Base-by-base conservation (phyloP, 2,329 filamentous ascomycete species). In the Venturia pyrina region DNA sequence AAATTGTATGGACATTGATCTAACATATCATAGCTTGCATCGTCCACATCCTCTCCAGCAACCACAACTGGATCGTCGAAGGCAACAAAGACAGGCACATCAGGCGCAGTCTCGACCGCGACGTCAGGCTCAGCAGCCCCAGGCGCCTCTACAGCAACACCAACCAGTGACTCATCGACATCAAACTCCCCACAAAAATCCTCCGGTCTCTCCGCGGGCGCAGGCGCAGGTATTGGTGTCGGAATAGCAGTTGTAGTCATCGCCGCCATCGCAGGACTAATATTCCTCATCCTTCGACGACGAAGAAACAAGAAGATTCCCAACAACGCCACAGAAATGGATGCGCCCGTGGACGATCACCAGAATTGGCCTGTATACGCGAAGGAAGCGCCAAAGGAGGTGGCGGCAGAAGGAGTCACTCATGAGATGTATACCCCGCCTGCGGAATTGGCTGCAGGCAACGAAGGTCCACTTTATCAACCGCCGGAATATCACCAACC, bases 161-260 rank as follows among this genome's bases (percentile, higher is more conserved):
- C 62, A 53, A 40, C 62, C 50, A 17, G 48, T 43, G 40, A 19
- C 50, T 11, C 32, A 15, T 57, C 48, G 17, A 2, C 63, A 6
- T 6, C 63, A 8, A 65, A 46, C 50, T 28, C 62, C 21, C 17
- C 46, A 60, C 32, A 40, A 19, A 28, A 21, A 34, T 40, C 41
- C 28, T 46, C 41, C 17, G 63, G 63, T 28, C 63, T 67, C 5
- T 67, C 66, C 8, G 59, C 63, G 17, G 60, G 64, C 28, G 64
- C 66, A 24, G 60, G 59, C 7, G 62, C 65, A 19, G 66, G 66
- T 1, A 37, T 67, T 1, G 66, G 66, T 37, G 64, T 66, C n/a
- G 66, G 64, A 15, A 32, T 67, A 19, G 66, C 34, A 17, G 40
- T 64, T 17, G 44, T 46, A 17, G 60, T 59, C 5, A 56, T 64